Conservation (phyloP, 73 alveolate genomes). For the Diophrys appendiculata region DNA sequence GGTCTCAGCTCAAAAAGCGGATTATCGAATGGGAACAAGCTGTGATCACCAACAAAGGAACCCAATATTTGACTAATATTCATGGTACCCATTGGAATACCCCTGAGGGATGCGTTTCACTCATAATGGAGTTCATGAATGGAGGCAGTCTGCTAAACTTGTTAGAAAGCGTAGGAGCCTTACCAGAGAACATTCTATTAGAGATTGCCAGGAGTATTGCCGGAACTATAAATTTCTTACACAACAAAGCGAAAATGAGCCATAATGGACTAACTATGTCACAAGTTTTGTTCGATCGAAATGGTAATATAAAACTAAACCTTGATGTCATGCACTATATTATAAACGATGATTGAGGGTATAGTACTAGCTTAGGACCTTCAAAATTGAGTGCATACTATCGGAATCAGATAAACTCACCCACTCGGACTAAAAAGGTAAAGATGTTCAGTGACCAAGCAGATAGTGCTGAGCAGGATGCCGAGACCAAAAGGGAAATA, state of each 20-base stretch:
- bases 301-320: slow-evolving; percentile 48
- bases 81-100: slow-evolving; percentile 56
- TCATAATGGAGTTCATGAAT: slow-evolving; percentile 35
- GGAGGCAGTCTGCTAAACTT: slow-evolving; percentile 49
- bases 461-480: neutral
- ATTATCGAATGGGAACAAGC: slow-evolving; percentile 30
- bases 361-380: slow-evolving; percentile 8
- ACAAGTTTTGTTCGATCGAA: slow-evolving; percentile 50
- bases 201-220: slow-evolving; percentile 14
- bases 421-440: slow-evolving; percentile 2
- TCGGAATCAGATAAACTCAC: slow-evolving; percentile 7
- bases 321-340: slow-evolving; percentile 14
- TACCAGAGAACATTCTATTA: slow-evolving; percentile 29
- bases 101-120: slow-evolving; percentile 70
- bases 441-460: neutral
- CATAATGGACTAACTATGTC: slow-evolving; percentile 45
- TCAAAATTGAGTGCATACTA: slow-evolving; percentile 2
- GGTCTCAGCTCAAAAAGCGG: slow-evolving; percentile 26
- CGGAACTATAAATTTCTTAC: slow-evolving; percentile 9
- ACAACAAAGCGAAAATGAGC: slow-evolving; percentile 31
- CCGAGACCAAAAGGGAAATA: neutral
- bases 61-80: slow-evolving; percentile 26
- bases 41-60: slow-evolving; percentile 6
- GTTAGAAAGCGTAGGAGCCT: slow-evolving; percentile 37
- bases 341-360: neutral